A percentile compares a stretch with the other conserved stretches of the same genome.
phyloP scores from a whole-genome alignment of 768 basidiomycete genomes.

The Gymnopilus junonius region DNA sequence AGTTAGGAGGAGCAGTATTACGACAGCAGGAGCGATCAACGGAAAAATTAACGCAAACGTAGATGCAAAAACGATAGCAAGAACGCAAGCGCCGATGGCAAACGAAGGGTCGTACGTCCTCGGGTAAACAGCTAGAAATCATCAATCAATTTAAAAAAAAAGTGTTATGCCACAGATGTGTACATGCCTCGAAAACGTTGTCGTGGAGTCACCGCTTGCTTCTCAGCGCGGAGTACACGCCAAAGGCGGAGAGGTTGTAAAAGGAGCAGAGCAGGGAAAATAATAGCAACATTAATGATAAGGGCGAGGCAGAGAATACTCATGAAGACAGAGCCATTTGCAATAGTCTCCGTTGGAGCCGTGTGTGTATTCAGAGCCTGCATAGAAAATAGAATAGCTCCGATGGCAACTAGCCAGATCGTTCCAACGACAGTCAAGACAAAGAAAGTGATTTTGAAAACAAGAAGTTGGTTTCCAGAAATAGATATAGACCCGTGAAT shows the following conservation, averaged over 20 bases:
- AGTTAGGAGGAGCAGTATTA: constrained; percentile 65
- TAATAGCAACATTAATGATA: constrained; percentile 66
- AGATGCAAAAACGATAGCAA: constrained; percentile 74
- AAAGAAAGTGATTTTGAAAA: constrained; percentile 69
- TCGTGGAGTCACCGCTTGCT: constrained; percentile 70
- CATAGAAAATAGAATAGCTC: constrained; percentile 71
- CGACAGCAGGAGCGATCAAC: constrained; percentile 71
- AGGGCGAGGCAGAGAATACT: constrained; percentile 60
- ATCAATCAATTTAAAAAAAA: constrained; percentile 11
- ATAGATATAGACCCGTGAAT: constrained; percentile 64
- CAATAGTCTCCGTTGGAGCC: constrained; percentile 49
- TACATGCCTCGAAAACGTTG: constrained; percentile 76
- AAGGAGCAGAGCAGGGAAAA: constrained; percentile 71
- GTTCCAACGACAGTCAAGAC: constrained; percentile 55
- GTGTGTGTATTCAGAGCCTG: constrained; percentile 53
- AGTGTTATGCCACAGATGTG: neutral
- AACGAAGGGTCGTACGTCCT: constrained; percentile 71
- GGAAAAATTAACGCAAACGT: constrained; percentile 80
- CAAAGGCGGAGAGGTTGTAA: constrained; percentile 73
- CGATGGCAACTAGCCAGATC: constrained; percentile 68
- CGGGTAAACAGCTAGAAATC: constrained; percentile 64
- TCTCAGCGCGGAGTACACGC: constrained; percentile 58
- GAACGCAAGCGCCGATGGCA: constrained; percentile 65
- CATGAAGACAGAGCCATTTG: constrained; percentile 77
- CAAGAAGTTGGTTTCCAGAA: constrained; percentile 60